Evolutionary conservation across 1,139 yeast species (phyloP).

Genomic region (Kodamaea arcana): DNA sequence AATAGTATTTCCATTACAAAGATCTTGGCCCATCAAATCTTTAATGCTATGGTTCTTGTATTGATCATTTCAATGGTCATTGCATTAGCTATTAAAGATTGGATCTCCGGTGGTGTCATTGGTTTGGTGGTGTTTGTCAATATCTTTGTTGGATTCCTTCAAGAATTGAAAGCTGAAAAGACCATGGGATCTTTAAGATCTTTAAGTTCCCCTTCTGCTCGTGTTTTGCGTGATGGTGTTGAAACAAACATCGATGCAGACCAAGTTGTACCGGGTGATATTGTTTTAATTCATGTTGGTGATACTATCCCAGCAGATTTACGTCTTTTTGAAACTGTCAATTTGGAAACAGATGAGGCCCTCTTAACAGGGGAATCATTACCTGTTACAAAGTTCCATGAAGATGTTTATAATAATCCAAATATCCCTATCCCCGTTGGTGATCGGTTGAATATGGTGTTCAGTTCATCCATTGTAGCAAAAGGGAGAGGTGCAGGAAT

Average conservation of each 20-base stretch:
- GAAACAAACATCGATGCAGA: constrained; percentile 59
- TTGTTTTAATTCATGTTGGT: constrained; percentile 63
- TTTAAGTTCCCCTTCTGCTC: constrained; percentile 70
- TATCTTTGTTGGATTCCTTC: constrained; percentile 65
- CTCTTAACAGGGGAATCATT: constrained; percentile 76
- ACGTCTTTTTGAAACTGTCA: constrained; percentile 56
- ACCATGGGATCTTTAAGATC: constrained; percentile 75
- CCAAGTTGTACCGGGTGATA: constrained; percentile 77
- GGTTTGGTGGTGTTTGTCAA: constrained; percentile 66
- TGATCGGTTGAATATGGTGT: constrained; percentile 72
- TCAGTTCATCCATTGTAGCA: constrained; percentile 64
- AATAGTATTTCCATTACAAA: constrained; percentile 51
- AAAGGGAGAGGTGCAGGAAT: constrained; percentile 77
- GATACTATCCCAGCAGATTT: constrained; percentile 80
- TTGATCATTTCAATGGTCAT: constrained; percentile 71
- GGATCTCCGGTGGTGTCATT: constrained; percentile 84
- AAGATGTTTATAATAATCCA: constrained; percentile 35
- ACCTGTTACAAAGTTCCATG: constrained; percentile 60
- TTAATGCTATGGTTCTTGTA: constrained; percentile 79
- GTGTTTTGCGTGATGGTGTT: constrained; percentile 61
- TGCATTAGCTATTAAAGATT: constrained; percentile 70
- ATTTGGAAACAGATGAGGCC: constrained; percentile 80
- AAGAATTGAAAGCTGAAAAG: constrained; percentile 71
- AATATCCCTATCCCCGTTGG: constrained; percentile 57
- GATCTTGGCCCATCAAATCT: constrained; percentile 65